Evolutionary conservation across 257 asterid species (phyloP), one percentile per base, ranked within the genome.

Genomic region (Thymus mandschuricus): DNA sequence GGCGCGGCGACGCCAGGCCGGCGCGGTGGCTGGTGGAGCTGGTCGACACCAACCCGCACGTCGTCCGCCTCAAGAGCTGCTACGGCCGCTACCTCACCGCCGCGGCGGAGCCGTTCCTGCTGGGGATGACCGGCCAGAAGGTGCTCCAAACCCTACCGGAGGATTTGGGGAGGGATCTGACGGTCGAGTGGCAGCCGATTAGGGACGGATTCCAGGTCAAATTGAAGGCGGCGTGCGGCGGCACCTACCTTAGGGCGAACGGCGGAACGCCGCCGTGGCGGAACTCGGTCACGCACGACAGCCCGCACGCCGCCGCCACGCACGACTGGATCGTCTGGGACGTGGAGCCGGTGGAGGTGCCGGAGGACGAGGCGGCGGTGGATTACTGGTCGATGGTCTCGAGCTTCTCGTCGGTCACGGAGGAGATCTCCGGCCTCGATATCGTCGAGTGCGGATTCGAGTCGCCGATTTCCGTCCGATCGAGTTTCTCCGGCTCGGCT

Each of bases 181-280:
- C 73, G 30, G 78, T 81, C 48, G 89, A 86, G 78, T 95, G 99
- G 99, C 88, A 80, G 77, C 97, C 97, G 6, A 64, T 88, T 1
- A 81, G 90, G 71, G 99, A 95, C 15, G 99, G 96, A 0, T 95
- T 95, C 72, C 96, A 85, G 80, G 92, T 92, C 65, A 88, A 83
- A 70, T 58, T 95, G 3, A 82, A 65, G 76, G 78, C 86, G 76
- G 78, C 87, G 0, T 78, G n/a, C 51, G 88, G 79, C 6, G 97
- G 97, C 2, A 92, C 89, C 1, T 92, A 65, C 72, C 71, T 95
- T 52, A 83, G 97, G 49, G 99, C 92, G 0, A 95, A 92, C 85
- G 99, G 99, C 63, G 99, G 96, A 10, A 84, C 95, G 67, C 98
- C 91, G 69, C 99, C 98, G 69, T 95, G 99, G 99, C 78, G 96